Evolutionary conservation across 148 eudicot genomes (phyloP).

Genomic region (Salicornia ramosissima): DNA sequence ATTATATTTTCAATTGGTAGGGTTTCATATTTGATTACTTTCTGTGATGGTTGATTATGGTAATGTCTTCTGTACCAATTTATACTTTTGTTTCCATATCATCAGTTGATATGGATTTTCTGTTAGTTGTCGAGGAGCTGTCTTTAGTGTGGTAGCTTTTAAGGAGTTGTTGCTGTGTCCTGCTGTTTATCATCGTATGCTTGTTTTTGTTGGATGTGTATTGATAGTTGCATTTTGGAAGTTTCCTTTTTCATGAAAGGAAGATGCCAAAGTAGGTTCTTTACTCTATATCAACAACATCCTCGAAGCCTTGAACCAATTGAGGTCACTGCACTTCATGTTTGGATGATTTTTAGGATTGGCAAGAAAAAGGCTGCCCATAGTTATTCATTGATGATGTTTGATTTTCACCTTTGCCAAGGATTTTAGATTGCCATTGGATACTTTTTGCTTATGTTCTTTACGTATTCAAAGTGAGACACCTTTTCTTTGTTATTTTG

Average conservation of each 20-base stretch:
- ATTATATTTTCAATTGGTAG: background rate
- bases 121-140: background rate
- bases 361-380: background rate
- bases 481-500: background rate
- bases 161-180: background rate
- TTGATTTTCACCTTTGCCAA: background rate
- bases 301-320: background rate
- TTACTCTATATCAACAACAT: background rate
- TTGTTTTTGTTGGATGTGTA: constrained; percentile 2
- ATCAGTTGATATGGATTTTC: no score
- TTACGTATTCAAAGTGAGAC: background rate
- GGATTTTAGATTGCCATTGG: background rate
- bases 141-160: background rate
- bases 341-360: background rate
- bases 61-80: background rate
- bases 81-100: background rate
- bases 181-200: background rate
- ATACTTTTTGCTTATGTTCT: background rate
- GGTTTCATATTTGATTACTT: background rate
- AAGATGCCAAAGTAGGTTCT: background rate
- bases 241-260: background rate
- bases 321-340: background rate
- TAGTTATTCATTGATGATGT: background rate
- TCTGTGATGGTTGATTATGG: background rate
- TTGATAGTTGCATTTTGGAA: background rate